These are phyloP conservation scores for Coemansia sp. DNA, from an alignment of 192 early-diverging fungal species.

Conservation along the genomic window DNA sequence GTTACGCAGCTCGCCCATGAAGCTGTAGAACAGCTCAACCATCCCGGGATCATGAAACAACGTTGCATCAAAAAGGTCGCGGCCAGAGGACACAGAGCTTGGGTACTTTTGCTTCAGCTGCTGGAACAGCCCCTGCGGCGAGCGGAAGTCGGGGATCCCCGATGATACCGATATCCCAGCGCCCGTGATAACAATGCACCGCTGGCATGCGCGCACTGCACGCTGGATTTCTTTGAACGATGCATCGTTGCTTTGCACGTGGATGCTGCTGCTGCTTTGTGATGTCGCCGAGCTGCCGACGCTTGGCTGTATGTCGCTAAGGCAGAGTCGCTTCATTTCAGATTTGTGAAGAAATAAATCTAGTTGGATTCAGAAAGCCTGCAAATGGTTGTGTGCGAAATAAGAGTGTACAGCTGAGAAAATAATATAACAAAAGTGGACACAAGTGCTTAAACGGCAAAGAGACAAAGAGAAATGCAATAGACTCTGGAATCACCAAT, in stretches of 20 bases:
- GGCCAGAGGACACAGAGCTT: conserved; percentile 74
- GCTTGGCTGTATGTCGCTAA: conserved; percentile 12
- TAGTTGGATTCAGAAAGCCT: background rate
- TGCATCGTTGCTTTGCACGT: background rate
- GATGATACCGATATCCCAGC: conserved; percentile 92
- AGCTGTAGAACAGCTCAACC: conserved; percentile 63
- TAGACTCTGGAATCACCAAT: background rate
- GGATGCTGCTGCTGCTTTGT: background rate
- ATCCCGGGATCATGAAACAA: conserved; percentile 72
- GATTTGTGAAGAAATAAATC: background rate
- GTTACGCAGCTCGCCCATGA: conserved; percentile 83
- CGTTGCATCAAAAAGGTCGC: conserved; percentile 90
- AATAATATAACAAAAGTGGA: background rate
- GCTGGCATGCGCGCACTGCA: conserved; percentile 41
- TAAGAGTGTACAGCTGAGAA: background rate
- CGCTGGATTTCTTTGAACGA: conserved; percentile 30
- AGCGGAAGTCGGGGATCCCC: conserved; percentile 97
- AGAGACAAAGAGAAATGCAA: background rate
- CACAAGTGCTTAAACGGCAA: background rate
- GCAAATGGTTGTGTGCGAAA: background rate
- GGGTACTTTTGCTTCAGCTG: conserved; percentile 74
- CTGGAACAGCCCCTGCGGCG: conserved; percentile 87
- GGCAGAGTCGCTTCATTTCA: conserved; percentile 29
- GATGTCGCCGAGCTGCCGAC: background rate
- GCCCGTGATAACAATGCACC: conserved; percentile 51